Percentiles rank a stretch among this genome's conserved stretches.
These are phyloP conservation scores for Eucalyptus caleyi DNA, from an alignment of 345 rosid species.

Conservation along the genomic window DNA sequence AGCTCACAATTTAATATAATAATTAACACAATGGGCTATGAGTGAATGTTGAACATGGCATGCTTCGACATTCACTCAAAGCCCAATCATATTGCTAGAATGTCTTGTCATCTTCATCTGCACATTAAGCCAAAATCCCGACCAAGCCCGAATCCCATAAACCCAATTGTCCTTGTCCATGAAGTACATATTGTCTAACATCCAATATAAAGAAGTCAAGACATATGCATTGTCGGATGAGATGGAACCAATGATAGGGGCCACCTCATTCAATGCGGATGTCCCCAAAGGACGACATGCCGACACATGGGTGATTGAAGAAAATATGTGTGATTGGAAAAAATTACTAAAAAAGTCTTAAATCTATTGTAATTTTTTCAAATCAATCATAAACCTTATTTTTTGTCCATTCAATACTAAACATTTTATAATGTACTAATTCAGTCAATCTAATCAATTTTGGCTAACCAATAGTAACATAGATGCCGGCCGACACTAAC, in stretches of 20 bases:
- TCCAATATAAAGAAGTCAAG: not conserved
- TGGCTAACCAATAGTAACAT: rapidly evolving
- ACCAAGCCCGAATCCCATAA: not conserved
- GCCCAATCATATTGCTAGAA: not conserved
- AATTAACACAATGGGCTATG: not conserved
- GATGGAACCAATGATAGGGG: not conserved
- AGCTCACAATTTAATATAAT: not conserved
- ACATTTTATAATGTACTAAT: too few relatives aligned
- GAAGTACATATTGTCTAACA: not conserved
- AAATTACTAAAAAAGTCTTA: too few relatives aligned
- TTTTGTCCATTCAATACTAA: too few relatives aligned
- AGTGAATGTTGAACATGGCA: not conserved
- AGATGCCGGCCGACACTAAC: rapidly evolving
- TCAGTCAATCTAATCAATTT: too few relatives aligned
- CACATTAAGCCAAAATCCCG: not conserved
- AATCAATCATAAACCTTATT: too few relatives aligned
- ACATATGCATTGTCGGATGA: not conserved
- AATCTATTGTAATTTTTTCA: too few relatives aligned
- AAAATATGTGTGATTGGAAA: not conserved
- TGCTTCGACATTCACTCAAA: not conserved
- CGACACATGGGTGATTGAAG: not conserved
- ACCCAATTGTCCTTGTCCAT: not conserved
- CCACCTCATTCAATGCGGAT: not conserved
- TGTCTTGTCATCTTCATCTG: not conserved
- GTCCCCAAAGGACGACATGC: not conserved